A percentile compares a stretch with the other conserved stretches of the same genome.
These are phyloP conservation scores for Clarireedia monteithiana DNA, from an alignment of 2,329 filamentous ascomycete species.

Conservation along the genomic window DNA sequence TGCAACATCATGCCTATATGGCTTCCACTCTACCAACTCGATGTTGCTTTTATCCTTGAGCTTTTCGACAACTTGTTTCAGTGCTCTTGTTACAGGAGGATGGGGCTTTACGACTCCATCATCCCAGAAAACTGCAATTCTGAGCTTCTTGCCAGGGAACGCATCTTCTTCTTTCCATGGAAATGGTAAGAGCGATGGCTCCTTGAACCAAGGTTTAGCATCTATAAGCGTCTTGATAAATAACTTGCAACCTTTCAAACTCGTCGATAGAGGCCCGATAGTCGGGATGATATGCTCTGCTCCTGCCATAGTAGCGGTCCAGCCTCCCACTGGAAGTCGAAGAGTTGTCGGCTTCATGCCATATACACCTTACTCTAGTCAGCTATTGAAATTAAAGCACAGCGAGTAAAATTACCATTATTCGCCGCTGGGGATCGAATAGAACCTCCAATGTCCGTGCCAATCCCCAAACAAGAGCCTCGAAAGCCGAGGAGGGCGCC, in stretches of 20 bases:
- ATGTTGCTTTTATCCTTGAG: conserved; percentile 37
- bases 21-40: conserved; percentile 48
- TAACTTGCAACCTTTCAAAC: conserved; percentile 38
- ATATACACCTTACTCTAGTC: conserved; percentile 24
- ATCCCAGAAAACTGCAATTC: conserved; percentile 52
- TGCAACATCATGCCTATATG: conserved; percentile 43
- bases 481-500: conserved; percentile 44
- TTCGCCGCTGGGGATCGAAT: conserved; percentile 41
- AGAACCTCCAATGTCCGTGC: conserved; percentile 44
- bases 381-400: not conserved
- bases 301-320: conserved; percentile 18
- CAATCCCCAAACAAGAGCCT: conserved; percentile 46
- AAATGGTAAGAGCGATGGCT: conserved; percentile 44
- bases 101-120: conserved; percentile 54
- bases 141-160: conserved; percentile 38
- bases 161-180: conserved; percentile 39
- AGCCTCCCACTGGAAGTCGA: conserved; percentile 22
- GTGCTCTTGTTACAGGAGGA: conserved; percentile 48
- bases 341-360: conserved; percentile 26
- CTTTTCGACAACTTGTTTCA: conserved; percentile 46
- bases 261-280: conserved; percentile 47
- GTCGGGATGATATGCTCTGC: conserved; percentile 36
- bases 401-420: conserved; percentile 29
- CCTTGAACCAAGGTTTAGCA: conserved; percentile 42
- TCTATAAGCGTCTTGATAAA: conserved; percentile 35